Evolutionary conservation across 2,329 filamentous ascomycete genomes (phyloP).

Genomic region (Colletotrichum agaves): DNA sequence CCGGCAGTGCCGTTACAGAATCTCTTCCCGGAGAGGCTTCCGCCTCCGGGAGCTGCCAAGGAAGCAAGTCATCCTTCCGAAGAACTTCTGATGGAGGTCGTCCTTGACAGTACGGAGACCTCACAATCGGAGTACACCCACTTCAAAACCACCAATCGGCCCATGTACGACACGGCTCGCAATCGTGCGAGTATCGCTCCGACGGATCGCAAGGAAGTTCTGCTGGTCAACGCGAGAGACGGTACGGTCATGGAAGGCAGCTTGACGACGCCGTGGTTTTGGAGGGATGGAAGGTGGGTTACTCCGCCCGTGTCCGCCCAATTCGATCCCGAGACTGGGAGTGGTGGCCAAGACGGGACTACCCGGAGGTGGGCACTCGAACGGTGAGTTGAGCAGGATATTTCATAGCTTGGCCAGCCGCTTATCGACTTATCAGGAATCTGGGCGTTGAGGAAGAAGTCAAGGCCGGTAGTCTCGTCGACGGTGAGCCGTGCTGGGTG

Average conservation of each 20-base stretch:
- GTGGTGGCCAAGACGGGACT: constrained; percentile 85
- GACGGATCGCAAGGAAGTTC: constrained; percentile 72
- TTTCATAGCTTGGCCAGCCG: not conserved
- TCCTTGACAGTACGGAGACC: constrained; percentile 56
- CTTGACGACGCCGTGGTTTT: constrained; percentile 85
- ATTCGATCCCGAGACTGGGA: constrained; percentile 55
- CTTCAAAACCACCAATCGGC: constrained; percentile 84
- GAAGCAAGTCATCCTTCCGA: constrained; percentile 43
- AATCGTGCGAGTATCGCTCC: constrained; percentile 65
- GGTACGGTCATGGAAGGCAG: constrained; percentile 86
- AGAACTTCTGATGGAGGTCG: constrained; percentile 53
- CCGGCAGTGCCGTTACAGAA: constrained; percentile 56
- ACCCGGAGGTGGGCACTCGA: constrained; percentile 86
- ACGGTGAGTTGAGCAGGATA: constrained; percentile 54
- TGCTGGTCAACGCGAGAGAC: constrained; percentile 72
- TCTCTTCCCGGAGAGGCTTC: constrained; percentile 67
- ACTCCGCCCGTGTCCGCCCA: constrained; percentile 73
- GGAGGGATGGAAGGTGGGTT: constrained; percentile 77
- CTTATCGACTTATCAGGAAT: constrained; percentile 47
- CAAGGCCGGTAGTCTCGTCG: constrained; percentile 65
- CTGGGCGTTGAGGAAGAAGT: constrained; percentile 76
- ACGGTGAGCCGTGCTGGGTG: constrained; percentile 86
- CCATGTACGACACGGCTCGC: constrained; percentile 78
- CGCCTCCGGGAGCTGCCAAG: constrained; percentile 52
- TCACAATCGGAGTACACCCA: constrained; percentile 74